Base-by-base conservation (phyloP, 2,329 filamentous ascomycete genomes). In the Apiospora arundinis region DNA sequence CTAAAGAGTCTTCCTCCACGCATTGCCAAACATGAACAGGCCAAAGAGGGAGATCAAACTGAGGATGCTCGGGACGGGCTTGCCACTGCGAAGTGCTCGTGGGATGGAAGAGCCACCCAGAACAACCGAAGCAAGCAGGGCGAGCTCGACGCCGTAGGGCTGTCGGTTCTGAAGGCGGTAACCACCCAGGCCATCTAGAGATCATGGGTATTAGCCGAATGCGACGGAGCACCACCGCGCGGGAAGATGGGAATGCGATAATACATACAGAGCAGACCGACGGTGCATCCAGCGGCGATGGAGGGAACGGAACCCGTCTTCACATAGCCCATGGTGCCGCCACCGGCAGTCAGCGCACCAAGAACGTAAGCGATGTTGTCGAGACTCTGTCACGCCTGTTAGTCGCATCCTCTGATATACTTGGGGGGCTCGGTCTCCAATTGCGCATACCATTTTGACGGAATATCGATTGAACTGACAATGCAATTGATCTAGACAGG, bases 291-390 rank as follows among this genome's bases (percentile, higher is more conserved):
- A 18, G 96, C 96, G 16, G 90, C 91, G 76, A 98, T 88, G 16
- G 95, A 97, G 48, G 95, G 95, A 68, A 97, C 81, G 32, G 95
- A 98, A 72, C 94, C 90, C 0, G 95, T 96, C 80, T 92, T 91
- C 63, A 92, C 86, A 83, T 94, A 99, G 79, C 96, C 96, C 79
- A 93, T 92, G 72, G 93, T 92, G 74, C 96, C 96, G 77, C 96
- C 96, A 71, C 92, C 88, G 69, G 95, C 94, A 72, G 95, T 98
- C 72, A 98, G 87, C 74, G 90, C 87, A 73, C 93, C 93, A 78
- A 98, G 91, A 78, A 93, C 81, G 82, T 92, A 93, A 74, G 95
- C 94, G 79, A 94, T 91, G 78, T 84, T 87, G 76, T 87, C 83
- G 74, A 87, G 82, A 77, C 77, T 70, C 78, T 79, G 68, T 32